Conservation (phyloP, 441 rosid species). For the Rhodomyrtus psidioides region DNA sequence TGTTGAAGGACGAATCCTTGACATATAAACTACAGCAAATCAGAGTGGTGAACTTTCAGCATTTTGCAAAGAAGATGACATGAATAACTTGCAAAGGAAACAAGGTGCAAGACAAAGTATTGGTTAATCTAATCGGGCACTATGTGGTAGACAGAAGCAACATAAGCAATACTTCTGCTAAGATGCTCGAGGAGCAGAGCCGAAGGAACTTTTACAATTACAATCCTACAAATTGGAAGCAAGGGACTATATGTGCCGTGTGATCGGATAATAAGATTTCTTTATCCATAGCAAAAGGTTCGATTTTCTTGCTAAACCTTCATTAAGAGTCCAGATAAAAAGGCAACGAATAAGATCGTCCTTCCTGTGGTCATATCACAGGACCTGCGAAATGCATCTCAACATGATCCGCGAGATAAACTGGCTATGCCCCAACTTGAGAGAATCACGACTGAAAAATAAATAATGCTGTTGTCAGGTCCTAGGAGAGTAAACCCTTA, state of each 20-base stretch:
- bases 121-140: not conserved
- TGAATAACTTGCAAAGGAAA: not conserved
- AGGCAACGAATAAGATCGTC: not conserved
- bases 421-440: not conserved
- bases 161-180: not conserved
- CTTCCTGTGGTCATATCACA: not conserved
- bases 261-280: not conserved
- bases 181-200: not conserved
- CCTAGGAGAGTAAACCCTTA: not conserved
- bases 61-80: not conserved
- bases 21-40: not conserved
- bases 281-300: not conserved
- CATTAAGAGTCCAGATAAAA: not conserved
- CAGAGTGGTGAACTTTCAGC: not conserved
- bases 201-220: not conserved
- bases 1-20: not conserved
- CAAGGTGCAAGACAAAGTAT: not conserved
- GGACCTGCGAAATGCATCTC: not conserved
- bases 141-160: not conserved
- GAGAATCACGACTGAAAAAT: not conserved
- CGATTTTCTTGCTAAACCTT: not conserved
- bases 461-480: not conserved
- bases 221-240: not conserved
- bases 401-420: not conserved
- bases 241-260: not conserved